Evolutionary conservation across 1,284 basidiomycete genomes (phyloP).

Genomic region (Blastosporella zonata): DNA sequence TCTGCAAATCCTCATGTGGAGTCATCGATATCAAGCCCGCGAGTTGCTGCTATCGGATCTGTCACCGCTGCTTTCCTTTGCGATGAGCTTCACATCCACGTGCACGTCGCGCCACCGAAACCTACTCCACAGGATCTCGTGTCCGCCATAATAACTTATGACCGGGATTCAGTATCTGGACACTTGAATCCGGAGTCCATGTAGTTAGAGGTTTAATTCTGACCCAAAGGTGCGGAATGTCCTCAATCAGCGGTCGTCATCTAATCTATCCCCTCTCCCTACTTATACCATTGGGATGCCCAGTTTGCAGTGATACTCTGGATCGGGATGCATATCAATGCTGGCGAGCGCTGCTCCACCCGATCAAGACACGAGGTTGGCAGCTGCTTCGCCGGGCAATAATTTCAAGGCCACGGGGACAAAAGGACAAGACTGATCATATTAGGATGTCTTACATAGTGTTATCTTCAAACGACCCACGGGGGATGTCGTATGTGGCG

Average conservation of each 20-base stretch:
- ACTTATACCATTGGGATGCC: too few species aligned
- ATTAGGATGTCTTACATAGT: background rate
- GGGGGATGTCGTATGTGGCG: background rate
- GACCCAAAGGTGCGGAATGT: background rate
- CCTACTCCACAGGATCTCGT: conserved; percentile 55
- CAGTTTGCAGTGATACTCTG: too few species aligned
- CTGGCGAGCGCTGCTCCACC: too few species aligned
- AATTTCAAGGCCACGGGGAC: background rate
- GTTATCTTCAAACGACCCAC: background rate
- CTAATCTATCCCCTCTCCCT: background rate
- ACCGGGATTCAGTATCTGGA: conserved; percentile 11
- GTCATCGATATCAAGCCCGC: background rate
- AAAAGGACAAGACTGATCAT: too few species aligned
- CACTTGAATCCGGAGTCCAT: conserved; percentile 5
- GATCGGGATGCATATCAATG: too few species aligned
- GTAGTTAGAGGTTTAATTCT: background rate
- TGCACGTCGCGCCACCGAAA: conserved; percentile 52
- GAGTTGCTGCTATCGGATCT: conserved; percentile 63
- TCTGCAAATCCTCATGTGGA: conserved; percentile 18
- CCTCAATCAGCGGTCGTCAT: background rate
- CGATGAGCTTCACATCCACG: conserved; percentile 42
- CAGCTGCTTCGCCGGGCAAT: background rate
- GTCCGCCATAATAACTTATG: conserved; percentile 30
- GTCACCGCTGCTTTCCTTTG: conserved; percentile 56
- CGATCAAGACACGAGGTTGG: too few species aligned